Conservation (phyloP, 2,329 filamentous ascomycete species). For the Teratosphaeria nubilosa region DNA sequence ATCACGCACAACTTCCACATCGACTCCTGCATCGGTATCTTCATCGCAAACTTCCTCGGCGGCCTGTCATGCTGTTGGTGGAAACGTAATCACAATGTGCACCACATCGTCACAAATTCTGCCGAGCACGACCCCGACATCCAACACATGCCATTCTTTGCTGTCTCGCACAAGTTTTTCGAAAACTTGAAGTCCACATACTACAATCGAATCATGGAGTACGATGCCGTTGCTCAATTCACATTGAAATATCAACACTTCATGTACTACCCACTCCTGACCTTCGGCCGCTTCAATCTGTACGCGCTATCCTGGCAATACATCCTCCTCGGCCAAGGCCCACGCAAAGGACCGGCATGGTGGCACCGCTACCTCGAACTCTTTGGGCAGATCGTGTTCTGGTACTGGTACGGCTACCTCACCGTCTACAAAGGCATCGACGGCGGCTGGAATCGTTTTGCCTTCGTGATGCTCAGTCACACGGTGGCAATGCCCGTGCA, state of each 20-base stretch:
- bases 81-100: constrained; percentile 93
- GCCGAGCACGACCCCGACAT: constrained; percentile 96
- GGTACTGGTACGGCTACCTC: constrained; percentile 59
- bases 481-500: constrained; percentile 58
- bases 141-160: constrained; percentile 61
- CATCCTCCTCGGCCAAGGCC: constrained; percentile 47
- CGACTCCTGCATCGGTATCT: constrained; percentile 77
- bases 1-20: constrained; percentile 83
- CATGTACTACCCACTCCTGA: constrained; percentile 57
- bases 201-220: constrained; percentile 55
- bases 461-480: constrained; percentile 55
- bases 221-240: constrained; percentile 51
- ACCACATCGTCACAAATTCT: constrained; percentile 91
- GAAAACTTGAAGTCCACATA: constrained; percentile 53
- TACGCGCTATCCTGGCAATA: constrained; percentile 59
- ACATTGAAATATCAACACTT: constrained; percentile 53
- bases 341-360: constrained; percentile 51
- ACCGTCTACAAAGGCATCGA: constrained; percentile 52
- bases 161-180: constrained; percentile 56
- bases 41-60: constrained; percentile 81
- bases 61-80: constrained; percentile 92
- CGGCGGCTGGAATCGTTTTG: constrained; percentile 46
- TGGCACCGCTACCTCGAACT: constrained; percentile 60
- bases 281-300: constrained; percentile 61
- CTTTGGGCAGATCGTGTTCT: constrained; percentile 53